Percentiles rank a stretch among this genome's conserved stretches.
These are phyloP conservation scores for Zygosaccharomyces bisporus DNA, from an alignment of 805 yeast species.

Conservation along the genomic window DNA sequence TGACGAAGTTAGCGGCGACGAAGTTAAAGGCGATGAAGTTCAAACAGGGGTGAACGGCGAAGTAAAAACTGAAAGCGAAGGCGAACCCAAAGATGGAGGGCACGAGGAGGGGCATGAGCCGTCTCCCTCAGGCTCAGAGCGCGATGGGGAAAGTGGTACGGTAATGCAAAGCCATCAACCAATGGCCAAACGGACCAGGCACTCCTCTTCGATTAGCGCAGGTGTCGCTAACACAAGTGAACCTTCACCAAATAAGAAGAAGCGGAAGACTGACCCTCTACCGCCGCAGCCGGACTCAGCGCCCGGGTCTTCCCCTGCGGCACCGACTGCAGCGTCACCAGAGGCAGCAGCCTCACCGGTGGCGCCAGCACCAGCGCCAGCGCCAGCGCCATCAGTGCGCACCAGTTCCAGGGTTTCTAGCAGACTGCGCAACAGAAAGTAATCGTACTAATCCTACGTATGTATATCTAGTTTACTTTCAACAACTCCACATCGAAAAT, in stretches of 20 bases:
- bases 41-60: no score
- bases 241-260: conserved; percentile 22
- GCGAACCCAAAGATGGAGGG: background rate
- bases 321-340: background rate
- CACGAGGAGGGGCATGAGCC: conserved; percentile 5
- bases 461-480: conserved; percentile 38
- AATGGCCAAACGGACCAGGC: conserved; percentile 28
- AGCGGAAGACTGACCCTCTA: conserved; percentile 13
- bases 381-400: conserved; percentile 9
- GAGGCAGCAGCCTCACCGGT: conserved; percentile 1
- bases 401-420: conserved; percentile 29
- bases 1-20: background rate
- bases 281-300: conserved; percentile 3
- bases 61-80: background rate
- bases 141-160: conserved; percentile 10
- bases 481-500: conserved; percentile 76
- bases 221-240: conserved; percentile 17
- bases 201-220: conserved; percentile 16
- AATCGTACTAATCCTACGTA: conserved; percentile 7
- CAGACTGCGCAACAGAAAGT: conserved; percentile 30
- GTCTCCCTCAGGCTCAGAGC: conserved; percentile 8
- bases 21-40: conserved; percentile 4
- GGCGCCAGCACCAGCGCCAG: conserved; percentile 7
- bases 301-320: background rate
- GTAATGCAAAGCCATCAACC: conserved; percentile 13